A percentile compares a stretch with the other conserved stretches of the same genome.
phyloP scores from a whole-genome alignment of 768 basidiomycete genomes.

The Dictyophora rubrovolvata region DNA sequence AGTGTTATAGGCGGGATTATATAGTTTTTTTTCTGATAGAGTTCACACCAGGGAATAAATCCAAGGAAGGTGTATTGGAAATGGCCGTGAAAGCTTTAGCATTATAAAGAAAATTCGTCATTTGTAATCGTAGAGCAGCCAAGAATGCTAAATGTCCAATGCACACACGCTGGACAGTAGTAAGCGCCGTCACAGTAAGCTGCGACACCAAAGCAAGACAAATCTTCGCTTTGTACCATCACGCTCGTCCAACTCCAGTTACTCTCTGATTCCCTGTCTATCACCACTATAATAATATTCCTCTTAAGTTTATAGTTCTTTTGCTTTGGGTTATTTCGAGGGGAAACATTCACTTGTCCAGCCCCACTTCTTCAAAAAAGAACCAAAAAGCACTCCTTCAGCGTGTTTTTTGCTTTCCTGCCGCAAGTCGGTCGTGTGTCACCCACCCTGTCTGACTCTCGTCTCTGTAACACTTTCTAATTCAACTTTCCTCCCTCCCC shows the following conservation, averaged over 20 bases:
- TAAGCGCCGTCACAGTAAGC: background rate
- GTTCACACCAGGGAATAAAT: conserved; percentile 61
- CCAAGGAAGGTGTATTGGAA: conserved; percentile 75
- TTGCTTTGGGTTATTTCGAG: too few relatives aligned
- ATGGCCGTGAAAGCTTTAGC: conserved; percentile 64
- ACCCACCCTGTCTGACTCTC: too few relatives aligned
- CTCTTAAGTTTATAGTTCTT: background rate
- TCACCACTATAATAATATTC: background rate
- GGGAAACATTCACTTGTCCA: background rate
- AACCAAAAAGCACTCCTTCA: background rate
- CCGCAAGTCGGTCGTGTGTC: background rate
- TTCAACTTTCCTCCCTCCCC: background rate
- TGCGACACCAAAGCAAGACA: background rate
- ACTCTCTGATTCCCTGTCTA: background rate
- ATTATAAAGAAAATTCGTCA: conserved; percentile 6
- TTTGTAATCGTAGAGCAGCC: background rate
- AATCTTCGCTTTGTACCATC: background rate
- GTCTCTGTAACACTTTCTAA: background rate
- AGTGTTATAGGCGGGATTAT: conserved; percentile 16
- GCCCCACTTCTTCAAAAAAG: background rate
- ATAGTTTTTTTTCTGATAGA: conserved; percentile 1
- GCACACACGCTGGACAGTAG: background rate
- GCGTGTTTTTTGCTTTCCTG: background rate
- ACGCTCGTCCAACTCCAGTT: background rate
- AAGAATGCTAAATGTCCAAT: background rate